phyloP scores from a whole-genome alignment of 2,329 filamentous ascomycete species.

The Colletotrichum cuscutae region DNA sequence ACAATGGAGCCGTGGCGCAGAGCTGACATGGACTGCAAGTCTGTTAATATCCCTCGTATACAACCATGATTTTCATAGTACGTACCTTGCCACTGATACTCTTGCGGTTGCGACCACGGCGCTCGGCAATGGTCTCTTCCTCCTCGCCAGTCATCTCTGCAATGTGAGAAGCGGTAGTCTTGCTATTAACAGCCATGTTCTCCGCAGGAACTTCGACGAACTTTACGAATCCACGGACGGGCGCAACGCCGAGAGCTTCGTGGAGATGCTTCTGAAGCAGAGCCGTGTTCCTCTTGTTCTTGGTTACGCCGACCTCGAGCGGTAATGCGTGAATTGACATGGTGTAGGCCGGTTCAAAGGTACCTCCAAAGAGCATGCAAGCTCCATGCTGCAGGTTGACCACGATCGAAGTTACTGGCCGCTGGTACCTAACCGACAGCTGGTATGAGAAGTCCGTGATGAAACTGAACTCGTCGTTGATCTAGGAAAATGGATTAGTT shows the following conservation, averaged over 20 bases:
- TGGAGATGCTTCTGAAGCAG: slow-evolving; percentile 81
- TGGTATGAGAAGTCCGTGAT: slow-evolving; percentile 79
- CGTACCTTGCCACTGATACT: slow-evolving; percentile 50
- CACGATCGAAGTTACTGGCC: slow-evolving; percentile 78
- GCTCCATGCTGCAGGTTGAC: slow-evolving; percentile 80
- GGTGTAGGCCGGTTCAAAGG: slow-evolving; percentile 82
- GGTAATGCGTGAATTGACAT: slow-evolving; percentile 79
- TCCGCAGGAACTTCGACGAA: slow-evolving; percentile 78
- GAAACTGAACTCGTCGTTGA: slow-evolving; percentile 80
- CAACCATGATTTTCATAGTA: neutral
- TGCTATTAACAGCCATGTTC: slow-evolving; percentile 76
- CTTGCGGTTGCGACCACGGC: slow-evolving; percentile 40
- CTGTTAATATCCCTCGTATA: neutral
- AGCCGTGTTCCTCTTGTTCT: slow-evolving; percentile 84
- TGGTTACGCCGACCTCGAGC: slow-evolving; percentile 74
- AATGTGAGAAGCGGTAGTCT: slow-evolving; percentile 75
- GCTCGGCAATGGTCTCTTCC: slow-evolving; percentile 35
- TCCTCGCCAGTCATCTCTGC: slow-evolving; percentile 59
- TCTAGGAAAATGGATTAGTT: slow-evolving; percentile 52
- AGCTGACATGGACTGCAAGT: slow-evolving; percentile 18
- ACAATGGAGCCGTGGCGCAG: slow-evolving; percentile 29
- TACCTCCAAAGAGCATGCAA: slow-evolving; percentile 79
- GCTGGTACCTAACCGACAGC: slow-evolving; percentile 79
- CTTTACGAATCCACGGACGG: slow-evolving; percentile 76
- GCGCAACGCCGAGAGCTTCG: slow-evolving; percentile 73